Base-by-base conservation (phyloP, 768 basidiomycete genomes). In the Hebeloma cylindrosporum region DNA sequence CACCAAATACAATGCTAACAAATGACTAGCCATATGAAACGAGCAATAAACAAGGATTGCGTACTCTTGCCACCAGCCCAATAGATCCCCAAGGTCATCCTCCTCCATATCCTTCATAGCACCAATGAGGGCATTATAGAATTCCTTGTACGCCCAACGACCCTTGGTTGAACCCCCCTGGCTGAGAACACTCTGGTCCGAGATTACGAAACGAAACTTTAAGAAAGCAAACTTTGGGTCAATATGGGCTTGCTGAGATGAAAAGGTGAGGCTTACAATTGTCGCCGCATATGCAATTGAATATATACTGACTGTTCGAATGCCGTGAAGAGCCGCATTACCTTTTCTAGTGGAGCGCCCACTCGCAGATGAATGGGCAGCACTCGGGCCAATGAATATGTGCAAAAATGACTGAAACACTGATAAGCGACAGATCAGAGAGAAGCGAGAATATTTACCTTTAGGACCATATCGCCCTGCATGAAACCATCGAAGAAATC, bases 171-270 rank as follows among this genome's bases (percentile, higher is more conserved):
- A 28, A 14, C n/a, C 28, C n/a, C 40, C 40, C 3, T 20, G 40
- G 28, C 28, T 41, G n/a, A 41, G 11, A 25, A 20, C 27, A 20
- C 40, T 30, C 40, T 41, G 40, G 4, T 28, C 40, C 2, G 26
- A 41, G 40, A 41, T 26, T n/a, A 41, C 40, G 17, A 41, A 41
- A 9, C 40, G 40, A 18, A 41, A 28, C 40, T 41, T 41, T 39
- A 5, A 14, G 21, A 30, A 10, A 16, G 27, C n/a, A n/a, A 4
- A 28, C 13, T 28, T 39, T 13, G 25, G 37, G 21, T 21, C 21
- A 21, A 10, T 8, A 39, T 3, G 17, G 4, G n/a, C 23, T 8
- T 21, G 37, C 27, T 4, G 7, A 14, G 21, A 41, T 31, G 18
- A 41, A 29, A 8, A 40, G 14, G 17, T 3, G 30, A 31, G 20